Percentiles rank a stretch among this genome's conserved stretches.
Conservation (phyloP, 2,329 filamentous ascomycete genomes). For the Arthrobotrys conoides region DNA sequence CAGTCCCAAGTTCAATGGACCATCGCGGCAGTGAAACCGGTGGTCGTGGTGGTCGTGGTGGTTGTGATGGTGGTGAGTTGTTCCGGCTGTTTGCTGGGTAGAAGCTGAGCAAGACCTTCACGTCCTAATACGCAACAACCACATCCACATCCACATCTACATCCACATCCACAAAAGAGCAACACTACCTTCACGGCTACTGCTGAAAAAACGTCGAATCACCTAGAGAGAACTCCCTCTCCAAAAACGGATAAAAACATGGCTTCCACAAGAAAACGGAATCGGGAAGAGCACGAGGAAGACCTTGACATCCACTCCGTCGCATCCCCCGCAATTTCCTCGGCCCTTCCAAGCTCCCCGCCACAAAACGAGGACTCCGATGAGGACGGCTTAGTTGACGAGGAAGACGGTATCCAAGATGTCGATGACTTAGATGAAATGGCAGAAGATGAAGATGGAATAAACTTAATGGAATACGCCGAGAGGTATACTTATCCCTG, state of each 20-base stretch:
- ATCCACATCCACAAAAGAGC: background rate
- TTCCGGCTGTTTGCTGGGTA: background rate
- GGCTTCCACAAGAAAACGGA: slow-evolving; percentile 33
- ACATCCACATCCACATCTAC: background rate
- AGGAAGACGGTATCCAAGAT: slow-evolving; percentile 72
- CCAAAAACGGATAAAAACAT: background rate
- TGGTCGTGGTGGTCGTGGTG: background rate
- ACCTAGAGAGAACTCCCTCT: background rate
- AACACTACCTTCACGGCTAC: background rate
- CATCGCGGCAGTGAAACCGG: background rate
- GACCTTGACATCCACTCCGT: slow-evolving; percentile 28
- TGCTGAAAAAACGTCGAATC: background rate
- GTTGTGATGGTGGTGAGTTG: no score
- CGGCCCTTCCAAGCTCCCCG: slow-evolving; percentile 65
- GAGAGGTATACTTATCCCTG: slow-evolving; percentile 74
- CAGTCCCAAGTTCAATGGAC: background rate
- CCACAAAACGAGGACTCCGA: slow-evolving; percentile 63
- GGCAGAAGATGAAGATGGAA: slow-evolving; percentile 76
- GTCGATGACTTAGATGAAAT: slow-evolving; percentile 74
- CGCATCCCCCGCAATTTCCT: slow-evolving; percentile 64
- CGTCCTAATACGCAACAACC: background rate
- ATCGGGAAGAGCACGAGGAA: slow-evolving; percentile 42
- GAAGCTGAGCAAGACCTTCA: background rate
- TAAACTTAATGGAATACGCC: slow-evolving; percentile 78
- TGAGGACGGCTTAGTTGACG: slow-evolving; percentile 61